Percentiles rank a stretch among this genome's conserved stretches.
Conservation (phyloP, 371 early-diverging fungal species). For the Mortierella sp. region DNA sequence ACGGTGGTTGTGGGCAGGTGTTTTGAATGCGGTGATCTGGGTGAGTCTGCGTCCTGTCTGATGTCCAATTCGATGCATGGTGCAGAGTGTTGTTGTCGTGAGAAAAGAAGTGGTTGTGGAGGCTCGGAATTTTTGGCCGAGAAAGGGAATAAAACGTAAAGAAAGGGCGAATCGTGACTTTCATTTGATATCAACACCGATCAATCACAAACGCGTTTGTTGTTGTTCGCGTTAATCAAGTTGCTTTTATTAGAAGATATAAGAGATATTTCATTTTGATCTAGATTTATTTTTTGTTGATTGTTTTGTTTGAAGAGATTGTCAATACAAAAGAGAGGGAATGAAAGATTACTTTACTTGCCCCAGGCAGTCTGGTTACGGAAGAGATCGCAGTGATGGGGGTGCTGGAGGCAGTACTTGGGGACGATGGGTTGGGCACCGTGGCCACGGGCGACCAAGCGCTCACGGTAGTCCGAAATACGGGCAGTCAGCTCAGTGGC, state of each 20-base stretch:
- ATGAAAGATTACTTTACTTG: slow-evolving; percentile 18
- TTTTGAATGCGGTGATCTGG: background rate
- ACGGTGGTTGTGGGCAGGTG: background rate
- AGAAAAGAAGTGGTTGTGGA: background rate
- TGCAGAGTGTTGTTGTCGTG: background rate
- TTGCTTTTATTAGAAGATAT: background rate
- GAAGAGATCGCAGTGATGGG: slow-evolving; percentile 70
- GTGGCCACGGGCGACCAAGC: slow-evolving; percentile 78
- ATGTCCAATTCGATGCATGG: slow-evolving; percentile 51
- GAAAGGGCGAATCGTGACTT: background rate
- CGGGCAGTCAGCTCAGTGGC: slow-evolving; percentile 76
- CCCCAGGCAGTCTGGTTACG: slow-evolving; percentile 50
- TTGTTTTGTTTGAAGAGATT: background rate
- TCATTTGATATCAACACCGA: background rate
- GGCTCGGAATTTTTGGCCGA: background rate
- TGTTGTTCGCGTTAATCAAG: background rate
- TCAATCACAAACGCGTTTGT: too few species aligned
- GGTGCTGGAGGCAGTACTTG: slow-evolving; percentile 78
- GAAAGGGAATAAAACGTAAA: background rate
- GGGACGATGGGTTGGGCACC: slow-evolving; percentile 78
- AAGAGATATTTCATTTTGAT: background rate
- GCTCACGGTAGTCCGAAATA: slow-evolving; percentile 81
- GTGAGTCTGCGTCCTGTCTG: slow-evolving; percentile 17
- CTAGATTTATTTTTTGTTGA: background rate
- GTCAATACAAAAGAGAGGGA: slow-evolving; percentile 1